These are phyloP conservation scores for Syzygium jambos DNA, from an alignment of 345 rosid species.

Conservation along the genomic window DNA sequence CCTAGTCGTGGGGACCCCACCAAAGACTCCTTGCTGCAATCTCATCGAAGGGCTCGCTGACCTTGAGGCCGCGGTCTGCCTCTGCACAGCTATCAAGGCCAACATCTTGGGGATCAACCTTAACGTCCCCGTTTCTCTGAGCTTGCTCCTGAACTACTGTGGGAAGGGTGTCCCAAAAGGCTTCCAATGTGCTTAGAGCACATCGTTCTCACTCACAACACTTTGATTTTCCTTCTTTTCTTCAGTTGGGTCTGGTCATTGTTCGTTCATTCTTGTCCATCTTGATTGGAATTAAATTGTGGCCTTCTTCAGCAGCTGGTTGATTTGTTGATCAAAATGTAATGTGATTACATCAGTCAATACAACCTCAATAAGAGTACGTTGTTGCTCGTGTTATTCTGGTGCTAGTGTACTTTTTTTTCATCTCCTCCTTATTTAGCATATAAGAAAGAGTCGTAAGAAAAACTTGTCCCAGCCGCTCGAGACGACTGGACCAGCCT, in stretches of 20 bases:
- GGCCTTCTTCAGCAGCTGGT: background rate
- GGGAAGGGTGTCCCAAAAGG: slow-evolving; percentile 31
- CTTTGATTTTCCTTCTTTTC: background rate
- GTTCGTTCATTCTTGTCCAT: background rate
- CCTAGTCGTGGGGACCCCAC: slow-evolving; percentile 20
- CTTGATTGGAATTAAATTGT: background rate
- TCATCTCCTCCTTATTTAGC: background rate
- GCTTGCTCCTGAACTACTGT: slow-evolving; percentile 35
- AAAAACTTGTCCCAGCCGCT: background rate
- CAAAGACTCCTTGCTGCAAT: slow-evolving; percentile 40
- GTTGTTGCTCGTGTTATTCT: background rate
- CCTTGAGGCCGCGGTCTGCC: slow-evolving; percentile 45
- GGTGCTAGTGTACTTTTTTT: background rate
- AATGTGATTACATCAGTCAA: background rate
- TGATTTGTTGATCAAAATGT: background rate
- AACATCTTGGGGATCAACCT: slow-evolving; percentile 44
- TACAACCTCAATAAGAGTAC: background rate
- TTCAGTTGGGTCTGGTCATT: background rate
- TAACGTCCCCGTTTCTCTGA: slow-evolving; percentile 30
- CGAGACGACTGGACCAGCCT: background rate
- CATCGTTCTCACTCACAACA: background rate
- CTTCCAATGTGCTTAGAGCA: slow-evolving; percentile 24
- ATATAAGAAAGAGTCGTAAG: background rate
- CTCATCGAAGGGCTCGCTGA: slow-evolving; percentile 33
- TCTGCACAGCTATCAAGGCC: slow-evolving; percentile 53